A percentile compares a stretch with the other conserved stretches of the same genome.
These are phyloP conservation scores for Dryadomyces sulphureus DNA, from an alignment of 2,329 filamentous ascomycete genomes.

Conservation along the genomic window DNA sequence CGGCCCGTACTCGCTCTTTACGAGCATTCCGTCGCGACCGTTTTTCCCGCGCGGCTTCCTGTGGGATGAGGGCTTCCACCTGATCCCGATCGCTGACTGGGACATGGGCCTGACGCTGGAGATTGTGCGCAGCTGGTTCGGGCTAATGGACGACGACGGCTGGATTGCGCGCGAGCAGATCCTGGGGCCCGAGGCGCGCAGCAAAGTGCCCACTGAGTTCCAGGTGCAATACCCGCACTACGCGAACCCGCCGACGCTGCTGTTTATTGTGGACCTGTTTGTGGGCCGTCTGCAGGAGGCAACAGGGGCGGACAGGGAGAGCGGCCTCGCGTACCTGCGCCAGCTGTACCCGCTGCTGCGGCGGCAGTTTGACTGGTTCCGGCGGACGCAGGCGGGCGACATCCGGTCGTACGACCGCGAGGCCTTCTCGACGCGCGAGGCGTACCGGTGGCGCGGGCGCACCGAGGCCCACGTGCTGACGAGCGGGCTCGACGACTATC, in stretches of 20 bases:
- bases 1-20: constrained; percentile 79
- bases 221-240: constrained; percentile 95
- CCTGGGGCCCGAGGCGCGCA: constrained; percentile 76
- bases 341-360: constrained; percentile 76
- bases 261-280: constrained; percentile 74
- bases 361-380: constrained; percentile 90
- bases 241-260: constrained; percentile 89
- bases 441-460: constrained; percentile 87
- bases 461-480: constrained; percentile 78
- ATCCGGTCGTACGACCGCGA: constrained; percentile 83
- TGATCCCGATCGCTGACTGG: constrained; percentile 85
- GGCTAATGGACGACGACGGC: constrained; percentile 87
- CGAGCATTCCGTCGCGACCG: constrained; percentile 77
- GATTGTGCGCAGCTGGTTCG: constrained; percentile 91
- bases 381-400: constrained; percentile 77
- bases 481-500: constrained; percentile 92
- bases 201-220: constrained; percentile 87
- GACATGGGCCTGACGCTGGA: constrained; percentile 78
- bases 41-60: constrained; percentile 96
- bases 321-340: constrained; percentile 56
- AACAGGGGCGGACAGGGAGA: constrained; percentile 30
- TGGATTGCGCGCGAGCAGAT: constrained; percentile 98
- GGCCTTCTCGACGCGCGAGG: constrained; percentile 79
- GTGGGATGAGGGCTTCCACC: constrained; percentile 96
- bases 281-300: constrained; percentile 57